Evolutionary conservation across 2,329 filamentous ascomycete genomes (phyloP).

Genomic region (Pestalotiopsis sp.): DNA sequence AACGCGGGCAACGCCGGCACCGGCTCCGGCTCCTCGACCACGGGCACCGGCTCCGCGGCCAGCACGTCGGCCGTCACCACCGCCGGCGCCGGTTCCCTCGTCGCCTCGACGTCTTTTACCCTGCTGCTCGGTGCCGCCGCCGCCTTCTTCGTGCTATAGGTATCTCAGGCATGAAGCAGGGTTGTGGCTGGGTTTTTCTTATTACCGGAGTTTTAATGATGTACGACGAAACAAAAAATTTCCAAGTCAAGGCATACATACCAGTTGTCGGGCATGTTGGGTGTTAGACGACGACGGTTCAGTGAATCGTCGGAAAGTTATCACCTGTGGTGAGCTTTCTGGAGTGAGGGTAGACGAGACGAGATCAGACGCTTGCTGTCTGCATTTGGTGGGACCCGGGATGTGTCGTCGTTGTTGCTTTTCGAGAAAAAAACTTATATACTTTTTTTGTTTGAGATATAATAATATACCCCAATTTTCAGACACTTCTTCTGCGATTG

Average conservation of each 20-base stretch:
- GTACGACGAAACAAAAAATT: no score
- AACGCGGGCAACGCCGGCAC: slow-evolving; percentile 21
- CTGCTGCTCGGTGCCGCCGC: slow-evolving; percentile 43
- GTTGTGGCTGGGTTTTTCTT: neutral
- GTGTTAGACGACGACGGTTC: no score
- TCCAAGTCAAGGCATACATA: no score
- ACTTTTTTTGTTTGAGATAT: slow-evolving; percentile 13
- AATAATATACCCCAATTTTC: slow-evolving; percentile 16
- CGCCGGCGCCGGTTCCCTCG: slow-evolving; percentile 20
- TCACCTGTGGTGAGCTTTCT: neutral
- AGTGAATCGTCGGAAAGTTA: no score
- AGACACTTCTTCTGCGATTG: neutral
- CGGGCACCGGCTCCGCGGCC: neutral
- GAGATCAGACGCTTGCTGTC: neutral
- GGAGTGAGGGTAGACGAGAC: neutral
- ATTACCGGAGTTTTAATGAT: neutral
- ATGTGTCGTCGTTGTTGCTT: neutral
- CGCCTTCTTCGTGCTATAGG: slow-evolving; percentile 43
- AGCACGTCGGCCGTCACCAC: slow-evolving; percentile 12
- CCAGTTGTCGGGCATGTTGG: no score
- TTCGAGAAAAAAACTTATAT: neutral
- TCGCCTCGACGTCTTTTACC: slow-evolving; percentile 26
- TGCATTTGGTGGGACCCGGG: neutral
- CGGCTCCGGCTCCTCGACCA: slow-evolving; percentile 14
- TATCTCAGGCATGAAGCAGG: neutral